Evolutionary conservation across 2,329 filamentous ascomycete genomes (phyloP), one percentile per base, ranked within the genome.

Genomic region (Pyrenophora teres): DNA sequence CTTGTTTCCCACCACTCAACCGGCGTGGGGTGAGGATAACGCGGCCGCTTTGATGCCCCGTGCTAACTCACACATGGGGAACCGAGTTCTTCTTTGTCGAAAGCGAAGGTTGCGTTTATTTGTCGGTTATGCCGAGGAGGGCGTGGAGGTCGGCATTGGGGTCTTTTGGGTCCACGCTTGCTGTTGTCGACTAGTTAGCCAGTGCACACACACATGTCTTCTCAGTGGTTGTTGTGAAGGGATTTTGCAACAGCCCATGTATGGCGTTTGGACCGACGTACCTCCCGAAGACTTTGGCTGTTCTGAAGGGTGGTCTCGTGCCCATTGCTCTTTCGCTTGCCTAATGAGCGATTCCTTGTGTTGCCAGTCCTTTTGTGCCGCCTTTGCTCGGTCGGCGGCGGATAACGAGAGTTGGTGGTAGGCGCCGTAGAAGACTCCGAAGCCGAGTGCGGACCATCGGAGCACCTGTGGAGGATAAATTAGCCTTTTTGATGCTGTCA

Each of bases 391-490:
- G 72, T 92, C 86, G 69, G 83, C 77, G 50, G 89, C 77, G 65
- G 80, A 87, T 77, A 99, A 88, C 58, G 85, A 84, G 72, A 88
- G 83, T 81, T 99, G 94, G 82, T 96, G 93, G 78, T 87, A 90
- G 81, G 96, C 86, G 76, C 94, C 94, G 82, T 99, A 99, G 80
- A 96, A 87, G 74, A 97, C 81, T 75, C 94, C 94, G 71, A 91
- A 82, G 72, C 87, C 89, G 65, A 99, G 89, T 74, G 92, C 92
- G 73, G 92, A 93, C 84, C 93, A 99, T 80, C 94, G 92, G 77
- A 97, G 85, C 77, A 99, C 93, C 94, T 99, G 77, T 50, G 45
- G 46, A 56, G 57, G 57, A 42, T 38, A 39, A 16, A 46, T 72
- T 62, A 72, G 69, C 64, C 60, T 44, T 35, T 12, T 49, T 46